Evolutionary conservation across 495 filamentous ascomycete species (phyloP), one percentile per base, ranked within the genome.

Genomic region (Tuber calosporum): DNA sequence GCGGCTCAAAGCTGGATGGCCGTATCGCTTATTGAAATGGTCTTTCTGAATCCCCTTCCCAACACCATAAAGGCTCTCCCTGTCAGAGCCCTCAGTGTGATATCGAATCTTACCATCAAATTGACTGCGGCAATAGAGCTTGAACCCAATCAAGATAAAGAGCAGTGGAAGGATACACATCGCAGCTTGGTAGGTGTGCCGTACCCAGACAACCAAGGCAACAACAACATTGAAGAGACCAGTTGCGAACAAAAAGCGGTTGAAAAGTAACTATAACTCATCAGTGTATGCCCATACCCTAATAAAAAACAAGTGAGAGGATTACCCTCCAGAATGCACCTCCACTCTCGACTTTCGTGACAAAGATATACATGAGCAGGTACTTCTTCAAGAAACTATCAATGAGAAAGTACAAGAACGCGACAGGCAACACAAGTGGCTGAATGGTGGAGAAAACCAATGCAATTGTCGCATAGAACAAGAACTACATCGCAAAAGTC

Each of bases 331-430:
- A 99, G 83, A 91, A 97, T 79, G 90, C 88, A n/a, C 96, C 95
- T 36, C 93, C 94, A 7, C 92, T 96, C 82, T 99, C 95, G 58
- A 90, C 94, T 83, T 97, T 99, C 37, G 95, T 99, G 72, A 97
- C 86, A 73, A 97, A 97, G 75, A 98, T 89, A 83, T 99, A 97
- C 82, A 98, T 84, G 66, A 99, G 83, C 40, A 97, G 84, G 82
- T 99, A 99, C 82, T 98, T 97, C 87, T 96, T 98, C 80, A 97
- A 84, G 82, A 90, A 91, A 26, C 89, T 88, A 81, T 99, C 95
- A 67, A 98, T 83, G 26, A 85, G 84, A 82, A 98, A 98, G 84
- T 97, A 99, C 30, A 98, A 79, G 1, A 94, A 94, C 0, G 92
- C 92, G 45, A 97, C 90, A 0, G 92, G 92, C n/a, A 99, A 86